Base-by-base conservation (phyloP, 805 yeast species). In the Priceomyces carsonii region DNA sequence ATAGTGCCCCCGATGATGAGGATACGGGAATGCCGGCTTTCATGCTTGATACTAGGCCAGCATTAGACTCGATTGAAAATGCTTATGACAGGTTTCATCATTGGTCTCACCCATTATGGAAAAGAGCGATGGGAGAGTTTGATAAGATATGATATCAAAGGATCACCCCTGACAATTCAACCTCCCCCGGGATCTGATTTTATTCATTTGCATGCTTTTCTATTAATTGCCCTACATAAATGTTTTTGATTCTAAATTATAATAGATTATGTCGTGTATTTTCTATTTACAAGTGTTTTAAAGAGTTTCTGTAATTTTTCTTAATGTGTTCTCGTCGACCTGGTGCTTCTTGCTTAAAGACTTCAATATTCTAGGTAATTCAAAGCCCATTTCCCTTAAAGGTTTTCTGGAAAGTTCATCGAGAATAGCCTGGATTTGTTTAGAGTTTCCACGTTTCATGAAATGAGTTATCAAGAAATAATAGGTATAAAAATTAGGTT, bases 1-100 rank as follows among this genome's bases (percentile, higher is more conserved):
- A 93, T 57, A 80, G 88, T n/a, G 96, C 95, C 3, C 95, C 96
- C 5, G 96, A 89, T 47, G 95, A 84, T 48, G 83, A 75, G 42
- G 80, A 75, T 13, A 79, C 85, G 26, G 96, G 95, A 3, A 77
- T 82, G 79, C 98, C 99, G 5, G 77, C 95, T 2, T 93, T 93
- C 58, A 80, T 79, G 61, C 73, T 95, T 44, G 99, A 93, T 61
- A 96, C 95, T 12, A 79, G 99, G 48, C 99, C 99, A 0, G 99
- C 96, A 0, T 66, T 89, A 43, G 99, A 93, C 59, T 71, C 71
- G 39, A 50, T 79, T 1, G 61, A 65, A 1, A 82, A 72, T 47
- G 87, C 82, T 3, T 51, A 57, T 35, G 98, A 89, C 55, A 73
- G 98, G 42, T 63, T 84, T 34, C 59, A 59, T 15, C 82, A 74